phyloP scores from a whole-genome alignment of 2,329 filamentous ascomycete species.

The Beauveria pseudobassiana region DNA sequence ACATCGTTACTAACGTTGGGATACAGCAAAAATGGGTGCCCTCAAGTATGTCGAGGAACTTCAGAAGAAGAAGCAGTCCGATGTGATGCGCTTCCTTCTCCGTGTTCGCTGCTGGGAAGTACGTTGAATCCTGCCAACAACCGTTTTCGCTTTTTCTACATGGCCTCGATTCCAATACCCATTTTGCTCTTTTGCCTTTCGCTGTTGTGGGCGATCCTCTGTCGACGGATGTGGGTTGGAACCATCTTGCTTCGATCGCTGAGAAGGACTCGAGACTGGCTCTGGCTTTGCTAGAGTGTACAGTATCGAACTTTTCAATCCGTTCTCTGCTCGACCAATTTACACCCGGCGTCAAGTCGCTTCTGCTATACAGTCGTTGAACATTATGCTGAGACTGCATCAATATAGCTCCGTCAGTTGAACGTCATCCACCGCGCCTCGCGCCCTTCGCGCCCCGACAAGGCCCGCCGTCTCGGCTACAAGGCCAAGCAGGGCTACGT shows the following conservation, averaged over 20 bases:
- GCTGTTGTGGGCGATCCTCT: conserved; percentile 12
- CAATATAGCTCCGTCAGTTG: conserved; percentile 99
- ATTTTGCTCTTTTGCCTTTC: not conserved
- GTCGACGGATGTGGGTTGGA: conserved; percentile 4
- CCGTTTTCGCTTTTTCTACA: conserved; percentile 15
- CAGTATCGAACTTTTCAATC: not conserved
- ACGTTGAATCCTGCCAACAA: conserved; percentile 44
- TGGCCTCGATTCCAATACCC: conserved; percentile 7
- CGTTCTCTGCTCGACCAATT: not conserved
- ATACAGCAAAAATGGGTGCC: conserved; percentile 82
- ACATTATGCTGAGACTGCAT: conserved; percentile 99
- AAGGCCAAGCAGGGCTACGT: conserved; percentile 99
- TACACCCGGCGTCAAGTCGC: not conserved
- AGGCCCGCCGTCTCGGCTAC: conserved; percentile 99
- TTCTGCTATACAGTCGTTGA: conserved; percentile 97
- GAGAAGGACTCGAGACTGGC: not conserved
- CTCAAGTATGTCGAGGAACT: conserved; percentile 99
- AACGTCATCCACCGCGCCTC: conserved; percentile 99
- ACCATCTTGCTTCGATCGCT: not conserved
- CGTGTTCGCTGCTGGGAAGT: conserved; percentile 99
- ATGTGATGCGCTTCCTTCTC: conserved; percentile 99
- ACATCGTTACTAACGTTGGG: conserved; percentile 20
- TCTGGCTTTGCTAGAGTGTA: not conserved
- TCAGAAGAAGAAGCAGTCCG: conserved; percentile 99
- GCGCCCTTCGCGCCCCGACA: conserved; percentile 96